phyloP scores from a whole-genome alignment of 768 basidiomycete genomes.

The Boletus tomentosulus region DNA sequence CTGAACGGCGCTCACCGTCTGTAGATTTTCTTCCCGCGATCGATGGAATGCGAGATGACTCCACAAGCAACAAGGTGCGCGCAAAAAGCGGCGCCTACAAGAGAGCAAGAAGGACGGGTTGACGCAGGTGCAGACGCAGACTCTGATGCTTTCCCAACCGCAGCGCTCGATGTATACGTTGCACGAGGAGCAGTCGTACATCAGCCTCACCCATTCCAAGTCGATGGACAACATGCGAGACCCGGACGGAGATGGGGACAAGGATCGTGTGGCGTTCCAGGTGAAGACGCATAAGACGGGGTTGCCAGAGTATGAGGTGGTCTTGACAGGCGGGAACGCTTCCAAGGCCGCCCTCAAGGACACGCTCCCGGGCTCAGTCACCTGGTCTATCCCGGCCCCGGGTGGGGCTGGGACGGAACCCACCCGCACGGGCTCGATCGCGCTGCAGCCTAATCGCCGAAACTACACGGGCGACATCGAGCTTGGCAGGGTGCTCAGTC shows the following conservation, averaged over 20 bases:
- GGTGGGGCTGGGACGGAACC: background rate
- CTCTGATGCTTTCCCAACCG: background rate
- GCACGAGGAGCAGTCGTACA: constrained; percentile 6
- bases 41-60: constrained; percentile 61
- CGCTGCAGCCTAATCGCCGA: constrained; percentile 26
- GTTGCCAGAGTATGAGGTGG: constrained; percentile 31
- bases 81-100: background rate
- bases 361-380: background rate
- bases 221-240: background rate
- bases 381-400: no score
- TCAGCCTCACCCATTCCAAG: constrained; percentile 10
- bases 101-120: background rate
- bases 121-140: background rate
- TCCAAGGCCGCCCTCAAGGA: background rate
- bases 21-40: no score
- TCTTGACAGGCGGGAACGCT: constrained; percentile 9
- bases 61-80: constrained; percentile 37
- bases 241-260: background rate
- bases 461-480: constrained; percentile 20
- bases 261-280: background rate
- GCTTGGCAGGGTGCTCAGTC: constrained; percentile 13
- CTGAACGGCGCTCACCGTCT: no score
- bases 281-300: background rate
- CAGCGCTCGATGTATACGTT: background rate
- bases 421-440: background rate